Conservation (phyloP, 257 asterid species). For the Ballota nigra region DNA sequence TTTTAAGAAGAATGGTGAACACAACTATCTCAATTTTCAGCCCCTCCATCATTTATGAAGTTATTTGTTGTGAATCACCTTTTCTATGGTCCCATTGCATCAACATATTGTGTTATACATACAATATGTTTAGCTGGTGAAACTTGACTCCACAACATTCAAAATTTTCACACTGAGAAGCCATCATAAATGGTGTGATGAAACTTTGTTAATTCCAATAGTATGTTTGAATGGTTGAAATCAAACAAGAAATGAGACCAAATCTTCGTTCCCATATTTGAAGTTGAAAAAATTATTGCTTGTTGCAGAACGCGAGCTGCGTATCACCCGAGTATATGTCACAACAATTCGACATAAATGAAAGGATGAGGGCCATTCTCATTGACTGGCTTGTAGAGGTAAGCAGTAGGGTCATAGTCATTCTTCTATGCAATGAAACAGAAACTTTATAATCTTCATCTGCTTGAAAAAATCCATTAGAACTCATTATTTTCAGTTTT, state of each 20-base stretch:
- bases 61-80: background rate
- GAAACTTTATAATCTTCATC: background rate
- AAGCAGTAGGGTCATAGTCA: background rate
- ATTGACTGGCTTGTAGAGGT: conserved; percentile 97
- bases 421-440: background rate
- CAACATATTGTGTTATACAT: background rate
- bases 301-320: conserved; percentile 49
- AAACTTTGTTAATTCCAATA: background rate
- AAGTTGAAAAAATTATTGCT: background rate
- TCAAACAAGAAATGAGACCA: background rate
- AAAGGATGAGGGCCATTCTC: conserved; percentile 80
- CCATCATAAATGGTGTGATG: background rate
- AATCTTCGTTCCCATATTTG: background rate
- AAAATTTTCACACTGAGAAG: background rate
- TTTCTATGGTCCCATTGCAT: background rate
- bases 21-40: background rate
- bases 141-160: background rate
- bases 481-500: background rate
- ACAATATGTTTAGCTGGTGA: background rate
- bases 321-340: conserved; percentile 62
- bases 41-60: background rate
- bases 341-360: conserved; percentile 69
- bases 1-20: background rate
- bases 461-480: background rate
- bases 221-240: background rate